Evolutionary conservation across 164 flowering plant species (phyloP), one percentile per base, ranked within the genome.

Genomic region (Cinnamomum micranthum): DNA sequence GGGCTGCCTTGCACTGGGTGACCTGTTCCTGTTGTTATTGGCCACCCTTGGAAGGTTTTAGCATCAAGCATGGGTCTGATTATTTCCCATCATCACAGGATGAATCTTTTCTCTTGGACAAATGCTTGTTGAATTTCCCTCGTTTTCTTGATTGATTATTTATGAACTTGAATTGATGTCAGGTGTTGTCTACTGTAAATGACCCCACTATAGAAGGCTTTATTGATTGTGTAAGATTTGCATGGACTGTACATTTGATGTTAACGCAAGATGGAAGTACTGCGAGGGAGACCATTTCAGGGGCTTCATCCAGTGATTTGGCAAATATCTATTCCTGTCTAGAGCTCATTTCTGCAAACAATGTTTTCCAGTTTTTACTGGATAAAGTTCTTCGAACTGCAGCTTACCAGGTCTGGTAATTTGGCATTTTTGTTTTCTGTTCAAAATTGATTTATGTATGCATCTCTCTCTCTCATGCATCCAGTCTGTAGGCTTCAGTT

Each of bases 161-260:
- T 11, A 62, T 69, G 50, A 50, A 33, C 63, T 74, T 52, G 69
- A 24, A 24, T 70, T 77, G 58, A 51, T 71, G 78, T 50, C 71
- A 95, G 99, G 90, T 95, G 68, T 87, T 86, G 85, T 78, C 86
- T 77, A 24, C 84, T 52, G 93, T 85, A 74, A 92, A 78, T 84
- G 85, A 89, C 84, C 87, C 90, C 73, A 79, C 50, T 27, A 84
- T 85, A 67, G 97, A 90, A 82, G 95, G 94, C 51, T 96, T 87
- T 81, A 85, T 93, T 80, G 88, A 85, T 83, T 85, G 81, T 70
- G 82, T 87, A 47, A 87, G 97, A 82, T 84, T 94, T 83, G 94
- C 93, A 58, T 96, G 99, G 99, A 78, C 86, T 76, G 94, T 91
- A 76, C 97, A 92, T 85, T 81, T 94, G 80, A 85, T 92, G 89